Base-by-base conservation (phyloP, 2,329 filamentous ascomycete species). In the Parafenestella ontariensis region DNA sequence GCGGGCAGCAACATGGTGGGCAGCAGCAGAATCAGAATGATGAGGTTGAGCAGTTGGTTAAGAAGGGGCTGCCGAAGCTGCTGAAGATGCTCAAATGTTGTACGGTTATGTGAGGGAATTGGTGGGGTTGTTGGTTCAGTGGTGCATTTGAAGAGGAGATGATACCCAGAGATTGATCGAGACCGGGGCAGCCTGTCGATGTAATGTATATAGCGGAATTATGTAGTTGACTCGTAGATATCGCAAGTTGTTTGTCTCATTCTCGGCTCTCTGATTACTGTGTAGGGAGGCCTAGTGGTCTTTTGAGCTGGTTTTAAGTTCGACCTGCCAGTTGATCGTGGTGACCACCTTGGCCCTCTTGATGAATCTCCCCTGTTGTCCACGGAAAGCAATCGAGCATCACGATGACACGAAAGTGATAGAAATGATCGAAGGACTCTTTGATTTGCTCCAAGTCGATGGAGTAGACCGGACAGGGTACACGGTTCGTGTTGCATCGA, bases 31-130 rank as follows among this genome's bases (percentile, higher is more conserved):
- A 59, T 10, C 54, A 64, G 59, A 72, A 81, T 41, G 83, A 87
- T 63, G 80, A 87, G 60, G 72, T 85, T 47, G 86, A 84, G 64
- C 78, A 89, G 64, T 67, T 86, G 61, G 82, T 87, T 60, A 85
- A 84, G 72, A 86, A 85, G 72, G 70, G 86, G 28, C 69, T 90
- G 63, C 83, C 84, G 7, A 84, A 79, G 72, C 69, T 91, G 31
- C 68, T 90, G 59, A 83, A 81, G 68, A 87, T 87, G 77, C 72
- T 92, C 72, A 77, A 79, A 36, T 93, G 89, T 77, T 93, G 90
- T 79, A 79, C 85, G 34, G 85, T 94, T 67, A 93, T 93, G 90
- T 94, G 60, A 57, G 34, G 41, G 41, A 11, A 20, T 28, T 15
- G 7, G 7, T 18, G 23, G 41, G 20, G 5, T 20, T 29, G 23